Evolutionary conservation across 108 stramenopile genomes (phyloP), one percentile per base, ranked within the genome.

Genomic region (Fragilariopsis cylindrus): DNA sequence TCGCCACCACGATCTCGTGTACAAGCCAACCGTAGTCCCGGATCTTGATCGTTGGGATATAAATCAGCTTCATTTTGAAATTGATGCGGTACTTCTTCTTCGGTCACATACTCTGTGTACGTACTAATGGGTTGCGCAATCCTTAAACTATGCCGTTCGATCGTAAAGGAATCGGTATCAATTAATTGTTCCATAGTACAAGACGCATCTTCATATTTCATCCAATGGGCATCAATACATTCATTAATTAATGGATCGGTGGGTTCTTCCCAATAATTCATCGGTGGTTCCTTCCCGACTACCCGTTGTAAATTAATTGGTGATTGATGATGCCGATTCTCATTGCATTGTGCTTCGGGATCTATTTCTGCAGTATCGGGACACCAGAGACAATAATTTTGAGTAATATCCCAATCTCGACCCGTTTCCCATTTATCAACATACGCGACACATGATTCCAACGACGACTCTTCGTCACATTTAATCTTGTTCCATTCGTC

Each of bases 101-200:
- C 50, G 12, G 46, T 16, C 7, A 57, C 21, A 30, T 15, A 53
- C 13, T 15, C 52, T 11, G 19, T 19, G 47, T 58, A 62, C 1
- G 57, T 57, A 46, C 57, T 71, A 50, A 77, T 70, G 13, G 85
- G 85, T 40, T 79, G 68, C 13, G 54, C 49, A 13, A 85, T 65
- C 42, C 72, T 49, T 30, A 85, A 48, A 40, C 76, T 78, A 64
- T 82, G 81, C 3, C 81, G 78, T 69, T 82, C 81, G 57, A 85
- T 78, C 30, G 65, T 77, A 65, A 85, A 82, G 44, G 73, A 55
- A 65, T 71, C 49, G 4, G 76, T 42, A 0, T 69, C 60, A 3
- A 57, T 58, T 55, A 85, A 45, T 41, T 82, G 78, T 6, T 82
- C 68, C 64, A 76, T 64, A 1, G 45, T 46, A 42, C 85, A 85